These are phyloP conservation scores for Tolypocladium sp. DNA, from an alignment of 2,329 filamentous ascomycete species.

Conservation along the genomic window DNA sequence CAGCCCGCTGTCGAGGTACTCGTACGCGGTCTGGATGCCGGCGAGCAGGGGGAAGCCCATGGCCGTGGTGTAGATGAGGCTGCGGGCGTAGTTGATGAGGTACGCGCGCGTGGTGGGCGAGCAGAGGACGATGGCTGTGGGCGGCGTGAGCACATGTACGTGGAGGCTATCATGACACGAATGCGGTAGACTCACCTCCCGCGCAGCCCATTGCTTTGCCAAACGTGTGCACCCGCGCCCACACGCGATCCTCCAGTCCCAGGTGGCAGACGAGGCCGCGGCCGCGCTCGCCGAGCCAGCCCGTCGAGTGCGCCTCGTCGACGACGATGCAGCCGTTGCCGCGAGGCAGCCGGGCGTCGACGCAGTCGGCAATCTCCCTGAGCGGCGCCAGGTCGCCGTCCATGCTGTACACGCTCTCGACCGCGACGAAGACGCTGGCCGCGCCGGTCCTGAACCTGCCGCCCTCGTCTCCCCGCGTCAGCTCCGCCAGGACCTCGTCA, in stretches of 20 bases:
- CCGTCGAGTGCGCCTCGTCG: conserved; percentile 61
- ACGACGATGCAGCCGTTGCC: conserved; percentile 55
- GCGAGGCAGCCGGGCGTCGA: conserved; percentile 44
- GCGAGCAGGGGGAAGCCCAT: conserved; percentile 53
- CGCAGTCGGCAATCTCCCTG: conserved; percentile 44
- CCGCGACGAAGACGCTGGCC: conserved; percentile 54
- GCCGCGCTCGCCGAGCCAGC: conserved; percentile 46
- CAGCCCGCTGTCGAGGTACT: conserved; percentile 40
- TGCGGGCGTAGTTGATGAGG: conserved; percentile 68
- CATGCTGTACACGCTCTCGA: conserved; percentile 75
- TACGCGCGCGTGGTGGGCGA: conserved; percentile 50
- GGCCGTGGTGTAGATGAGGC: conserved; percentile 65
- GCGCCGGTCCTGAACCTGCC: conserved; percentile 22
- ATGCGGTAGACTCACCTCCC: conserved; percentile 45
- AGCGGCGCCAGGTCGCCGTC: conserved; percentile 67
- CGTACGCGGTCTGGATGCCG: conserved; percentile 48
- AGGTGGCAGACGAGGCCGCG: conserved; percentile 48
- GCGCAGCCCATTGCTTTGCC: conserved; percentile 60
- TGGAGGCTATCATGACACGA: too few species aligned
- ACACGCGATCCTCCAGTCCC: conserved; percentile 45
- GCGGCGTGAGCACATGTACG: background rate
- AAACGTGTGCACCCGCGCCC: conserved; percentile 54
- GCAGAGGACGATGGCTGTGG: conserved; percentile 49
- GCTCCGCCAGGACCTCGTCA: conserved; percentile 13
- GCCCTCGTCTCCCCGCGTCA: conserved; percentile 25